Base-by-base conservation (phyloP, 2,329 filamentous ascomycete species). In the Sporothrix humicola region DNA sequence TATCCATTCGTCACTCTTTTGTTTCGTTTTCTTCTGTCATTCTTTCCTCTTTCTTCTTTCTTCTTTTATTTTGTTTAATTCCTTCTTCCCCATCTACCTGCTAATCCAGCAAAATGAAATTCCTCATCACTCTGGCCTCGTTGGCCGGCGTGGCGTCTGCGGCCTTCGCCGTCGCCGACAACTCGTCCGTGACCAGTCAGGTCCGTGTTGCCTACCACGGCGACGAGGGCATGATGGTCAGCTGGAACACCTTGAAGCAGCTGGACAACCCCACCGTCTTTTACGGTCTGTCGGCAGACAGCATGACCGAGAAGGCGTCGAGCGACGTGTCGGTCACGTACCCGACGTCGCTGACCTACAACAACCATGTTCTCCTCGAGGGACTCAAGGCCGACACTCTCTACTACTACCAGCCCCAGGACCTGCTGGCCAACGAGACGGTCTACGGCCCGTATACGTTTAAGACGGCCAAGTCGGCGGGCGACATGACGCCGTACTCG, bases 321-420 rank as follows among this genome's bases (percentile, higher is more conserved):
- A 80, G 79, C 46, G 72, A 77, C 46, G 75, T 78, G 17, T 81
- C 79, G 0, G 69, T 79, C 3, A 80, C 80, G 1, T 81, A 81
- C 75, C 72, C 75, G 17, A 81, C 79, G 17, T 81, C 80, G 10
- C 74, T 76, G n/a, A 81, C 79, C 0, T 81, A 80, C 76, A 79
- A 78, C 77, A 82, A 87, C 79, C 82, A 87, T 63, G 85, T 87
- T 17, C 81, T 82, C 73, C 81, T 87, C 69, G 77, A 77, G 2
- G 75, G 80, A 42, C 78, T 87, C 52, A 76, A 82, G 70, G 77
- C 84, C 0, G 83, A 80, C 23, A 85, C 82, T 3, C 85, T 81
- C 3, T 87, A 87, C 78, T 87, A 84, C 79, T 87, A 87, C 77
- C 79, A 83, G 77, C 86, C 87, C 46, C 77, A 81, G 2, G 82